Percentiles rank a stretch among this genome's conserved stretches.
phyloP scores from a whole-genome alignment of 257 asterid genomes.

The Ehretia macrophylla region DNA sequence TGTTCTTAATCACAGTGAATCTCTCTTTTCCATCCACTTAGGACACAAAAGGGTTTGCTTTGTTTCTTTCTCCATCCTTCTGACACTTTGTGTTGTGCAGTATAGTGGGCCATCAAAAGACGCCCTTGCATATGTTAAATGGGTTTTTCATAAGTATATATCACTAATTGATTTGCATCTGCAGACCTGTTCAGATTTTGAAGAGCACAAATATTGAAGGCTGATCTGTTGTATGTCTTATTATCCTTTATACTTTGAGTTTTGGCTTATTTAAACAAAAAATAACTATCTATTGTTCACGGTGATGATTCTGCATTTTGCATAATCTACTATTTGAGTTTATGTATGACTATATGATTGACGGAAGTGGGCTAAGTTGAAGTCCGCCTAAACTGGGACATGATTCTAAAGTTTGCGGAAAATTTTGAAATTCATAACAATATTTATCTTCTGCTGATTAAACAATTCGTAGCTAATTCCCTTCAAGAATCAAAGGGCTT shows the following conservation, averaged over 20 bases:
- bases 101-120: conserved; percentile 92
- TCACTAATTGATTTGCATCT: conserved; percentile 11
- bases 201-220: conserved; percentile 94
- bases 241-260: neutral
- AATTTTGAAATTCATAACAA: too few species aligned
- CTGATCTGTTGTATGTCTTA: conserved; percentile 92
- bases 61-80: conserved; percentile 7
- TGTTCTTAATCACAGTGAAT: too few species aligned
- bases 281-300: neutral
- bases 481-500: too few species aligned
- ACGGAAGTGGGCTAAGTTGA: too few species aligned
- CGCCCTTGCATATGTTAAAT: conserved; percentile 71
- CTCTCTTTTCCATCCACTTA: too few species aligned
- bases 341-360: neutral
- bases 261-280: neutral
- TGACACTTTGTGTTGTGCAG: conserved; percentile 47
- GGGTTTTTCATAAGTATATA: conserved; percentile 33
- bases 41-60: too few species aligned
- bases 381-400: too few species aligned
- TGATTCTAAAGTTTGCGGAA: too few species aligned
- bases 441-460: too few species aligned
- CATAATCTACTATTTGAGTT: neutral
- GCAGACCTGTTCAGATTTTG: conserved; percentile 94
- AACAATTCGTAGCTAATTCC: too few species aligned
- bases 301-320: neutral